These are phyloP conservation scores for Hypoxylon trugodes DNA, from an alignment of 495 filamentous ascomycete species.

Conservation along the genomic window DNA sequence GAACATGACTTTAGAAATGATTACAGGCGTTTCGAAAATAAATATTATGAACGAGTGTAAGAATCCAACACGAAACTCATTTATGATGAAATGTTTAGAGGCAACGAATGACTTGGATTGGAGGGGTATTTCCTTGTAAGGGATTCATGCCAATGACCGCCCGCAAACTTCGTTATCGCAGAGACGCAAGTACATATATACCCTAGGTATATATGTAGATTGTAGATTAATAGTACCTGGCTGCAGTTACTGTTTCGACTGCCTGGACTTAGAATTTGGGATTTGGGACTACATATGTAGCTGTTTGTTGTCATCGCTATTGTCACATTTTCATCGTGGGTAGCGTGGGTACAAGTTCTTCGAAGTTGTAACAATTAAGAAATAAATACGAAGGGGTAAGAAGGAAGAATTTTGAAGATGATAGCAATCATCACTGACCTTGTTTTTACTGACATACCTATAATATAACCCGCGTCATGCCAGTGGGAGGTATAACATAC, in stretches of 20 bases:
- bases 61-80: not conserved
- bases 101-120: not conserved
- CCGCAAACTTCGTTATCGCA: not conserved
- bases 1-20: not conserved
- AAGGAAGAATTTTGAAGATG: not conserved
- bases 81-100: not conserved
- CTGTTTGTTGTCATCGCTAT: too few species aligned
- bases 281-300: too few species aligned
- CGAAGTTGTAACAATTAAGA: too few species aligned
- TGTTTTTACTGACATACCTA: not conserved
- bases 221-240: too few species aligned
- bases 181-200: too few species aligned
- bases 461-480: conserved; percentile 1
- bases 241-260: too few species aligned
- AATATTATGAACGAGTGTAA: conserved; percentile 1
- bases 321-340: conserved; percentile 11
- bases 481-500: conserved; percentile 10
- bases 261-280: too few species aligned
- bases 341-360: not conserved
- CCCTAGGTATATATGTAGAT: too few species aligned
- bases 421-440: not conserved
- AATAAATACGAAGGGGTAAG: not conserved
- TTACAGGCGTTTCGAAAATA: not conserved
- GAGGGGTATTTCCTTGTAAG: conserved; percentile 6
- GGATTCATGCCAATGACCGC: conserved; percentile 1